These are phyloP conservation scores for Voacanga thouarsii DNA, from an alignment of 257 asterid genomes.

Conservation along the genomic window DNA sequence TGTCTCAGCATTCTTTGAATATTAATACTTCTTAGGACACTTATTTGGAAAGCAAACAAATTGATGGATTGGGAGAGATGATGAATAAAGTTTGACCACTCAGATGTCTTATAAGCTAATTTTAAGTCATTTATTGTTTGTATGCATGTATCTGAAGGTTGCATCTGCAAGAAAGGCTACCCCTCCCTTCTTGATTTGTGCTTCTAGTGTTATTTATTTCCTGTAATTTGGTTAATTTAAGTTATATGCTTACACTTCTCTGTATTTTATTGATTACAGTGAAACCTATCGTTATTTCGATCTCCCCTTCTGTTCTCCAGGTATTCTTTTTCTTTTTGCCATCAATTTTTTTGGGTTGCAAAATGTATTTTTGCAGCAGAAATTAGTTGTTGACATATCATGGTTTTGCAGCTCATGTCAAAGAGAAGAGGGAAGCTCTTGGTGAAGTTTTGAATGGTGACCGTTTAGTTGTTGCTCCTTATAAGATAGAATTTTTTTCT, in stretches of 20 bases:
- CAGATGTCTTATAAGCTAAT: background rate
- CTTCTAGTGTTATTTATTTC: background rate
- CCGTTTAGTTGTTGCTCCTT: slow-evolving; percentile 41
- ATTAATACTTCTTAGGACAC: background rate
- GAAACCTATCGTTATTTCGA: slow-evolving; percentile 53
- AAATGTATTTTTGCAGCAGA: background rate
- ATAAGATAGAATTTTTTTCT: slow-evolving; percentile 31
- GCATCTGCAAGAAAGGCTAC: background rate
- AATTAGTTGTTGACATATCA: background rate
- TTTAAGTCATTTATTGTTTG: background rate
- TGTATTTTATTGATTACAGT: slow-evolving; percentile 26
- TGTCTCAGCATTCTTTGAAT: background rate
- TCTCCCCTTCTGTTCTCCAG: slow-evolving; percentile 56
- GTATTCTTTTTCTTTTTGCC: slow-evolving; percentile 8
- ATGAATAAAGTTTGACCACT: background rate
- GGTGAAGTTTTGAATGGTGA: slow-evolving; percentile 49
- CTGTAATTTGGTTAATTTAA: background rate
- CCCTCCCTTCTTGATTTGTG: background rate
- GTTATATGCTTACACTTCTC: background rate
- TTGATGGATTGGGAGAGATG: background rate
- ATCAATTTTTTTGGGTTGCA: background rate
- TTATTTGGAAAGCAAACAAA: background rate
- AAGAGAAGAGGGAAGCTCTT: slow-evolving; percentile 41
- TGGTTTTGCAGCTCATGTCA: slow-evolving; percentile 27
- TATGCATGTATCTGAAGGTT: background rate